phyloP scores from a whole-genome alignment of 768 basidiomycete species.

The Leccinum variicolor region DNA sequence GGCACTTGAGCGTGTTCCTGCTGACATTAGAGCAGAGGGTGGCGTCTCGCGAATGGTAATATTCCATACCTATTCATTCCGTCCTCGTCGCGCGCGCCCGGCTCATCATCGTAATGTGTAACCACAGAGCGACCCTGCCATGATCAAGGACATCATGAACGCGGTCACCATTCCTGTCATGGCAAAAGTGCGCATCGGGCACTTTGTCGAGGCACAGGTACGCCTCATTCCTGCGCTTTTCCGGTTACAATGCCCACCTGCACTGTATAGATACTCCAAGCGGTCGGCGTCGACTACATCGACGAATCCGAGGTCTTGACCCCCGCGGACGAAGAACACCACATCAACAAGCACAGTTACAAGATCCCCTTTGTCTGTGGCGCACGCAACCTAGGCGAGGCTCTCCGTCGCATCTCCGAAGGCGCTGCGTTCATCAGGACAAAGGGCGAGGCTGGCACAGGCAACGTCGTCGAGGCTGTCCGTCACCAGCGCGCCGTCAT shows the following conservation, averaged over 20 bases:
- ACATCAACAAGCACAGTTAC: conserved; percentile 95
- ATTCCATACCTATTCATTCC: conserved; percentile 5
- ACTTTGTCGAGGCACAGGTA: conserved; percentile 95
- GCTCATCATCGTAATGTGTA: neutral
- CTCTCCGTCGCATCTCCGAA: conserved; percentile 92
- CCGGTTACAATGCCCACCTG: neutral
- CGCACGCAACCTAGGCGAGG: conserved; percentile 92
- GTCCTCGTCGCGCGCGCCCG: neutral
- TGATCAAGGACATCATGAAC: conserved; percentile 95
- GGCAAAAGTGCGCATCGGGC: conserved; percentile 95
- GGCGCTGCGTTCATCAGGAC: conserved; percentile 99
- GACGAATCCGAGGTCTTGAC: conserved; percentile 95
- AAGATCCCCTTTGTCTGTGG: conserved; percentile 97
- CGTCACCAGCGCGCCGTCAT: conserved; percentile 84
- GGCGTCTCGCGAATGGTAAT: conserved; percentile 95
- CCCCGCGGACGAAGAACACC: conserved; percentile 92
- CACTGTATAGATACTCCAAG: conserved; percentile 75
- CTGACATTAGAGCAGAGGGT: conserved; percentile 88
- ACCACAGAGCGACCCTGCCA: conserved; percentile 79
- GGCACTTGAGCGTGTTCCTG: conserved; percentile 93
- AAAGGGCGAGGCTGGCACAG: conserved; percentile 90
- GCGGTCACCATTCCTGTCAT: conserved; percentile 97
- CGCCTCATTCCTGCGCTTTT: conserved; percentile 1
- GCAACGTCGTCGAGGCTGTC: conserved; percentile 92
- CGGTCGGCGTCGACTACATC: conserved; percentile 93